Evolutionary conservation across 352 stramenopile genomes (phyloP), one percentile per base, ranked within the genome.

Genomic region (Globisporangium cederbergense): DNA sequence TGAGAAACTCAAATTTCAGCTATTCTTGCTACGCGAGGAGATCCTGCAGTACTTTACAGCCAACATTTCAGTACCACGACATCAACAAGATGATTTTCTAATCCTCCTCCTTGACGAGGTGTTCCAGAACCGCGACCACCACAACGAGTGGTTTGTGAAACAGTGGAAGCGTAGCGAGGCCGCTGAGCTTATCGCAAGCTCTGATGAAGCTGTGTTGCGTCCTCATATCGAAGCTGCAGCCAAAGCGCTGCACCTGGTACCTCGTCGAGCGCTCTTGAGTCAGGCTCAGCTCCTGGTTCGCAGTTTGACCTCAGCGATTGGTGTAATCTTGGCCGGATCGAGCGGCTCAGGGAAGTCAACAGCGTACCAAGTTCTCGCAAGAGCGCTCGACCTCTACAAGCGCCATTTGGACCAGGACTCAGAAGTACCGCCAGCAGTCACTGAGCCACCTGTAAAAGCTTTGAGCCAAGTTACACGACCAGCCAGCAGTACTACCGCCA

Each of bases 301-400:
- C 3, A 45, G 62, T 25, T 14, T 67, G 20, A 34, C 16, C 11
- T 42, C 45, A 11, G 57, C 70, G 0, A 40, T 45, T n/a, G 71
- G 77, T 18, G 54, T 74, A 2, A 54, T 81, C 8, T 30, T 85
- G 1, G 43, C 63, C 0, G 74, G 74, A 20, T 13, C 58, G 4
- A 64, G 64, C 1, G 76, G 74, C n/a, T 67, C 71, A 10, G 76
- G 76, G 4, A 85, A 85, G 49, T 72, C 76, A 0, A 69, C 76
- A 8, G 14, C 62, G 10, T 82, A 84, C 28, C 63, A 67, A 34
- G 63, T 84, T 0, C 61, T 82, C 1, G 72, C 74, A 16, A 74
- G 46, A 30, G 64, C 74, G 14, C 32, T 82, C 0, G 62, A 69
- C 3, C 16, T 79, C 3, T 71, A 52, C 22, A 62, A 67, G 22